Percentiles rank a stretch among this genome's conserved stretches.
These are phyloP conservation scores for Endotrypanum monterogeii DNA, from an alignment of 208 protist genomes.

Conservation along the genomic window DNA sequence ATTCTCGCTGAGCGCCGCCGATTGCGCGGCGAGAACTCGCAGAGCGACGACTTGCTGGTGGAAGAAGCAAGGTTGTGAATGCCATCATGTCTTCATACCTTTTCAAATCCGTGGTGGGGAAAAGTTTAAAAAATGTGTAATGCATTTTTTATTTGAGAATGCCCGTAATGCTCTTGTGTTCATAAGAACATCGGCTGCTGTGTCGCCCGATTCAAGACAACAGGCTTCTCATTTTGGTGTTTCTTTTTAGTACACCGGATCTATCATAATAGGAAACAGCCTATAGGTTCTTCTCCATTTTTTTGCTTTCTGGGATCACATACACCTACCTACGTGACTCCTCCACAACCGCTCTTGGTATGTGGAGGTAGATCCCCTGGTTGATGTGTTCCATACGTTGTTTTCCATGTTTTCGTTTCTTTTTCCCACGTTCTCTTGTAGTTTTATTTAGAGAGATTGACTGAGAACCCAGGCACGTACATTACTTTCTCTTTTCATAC, in stretches of 20 bases:
- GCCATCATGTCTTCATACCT: not conserved
- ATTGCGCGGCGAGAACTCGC: conserved; percentile 27
- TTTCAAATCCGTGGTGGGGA: not conserved
- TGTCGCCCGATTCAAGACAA: not conserved
- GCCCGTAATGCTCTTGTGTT: not conserved
- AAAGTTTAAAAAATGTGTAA: not conserved
- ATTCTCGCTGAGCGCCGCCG: conserved; percentile 47
- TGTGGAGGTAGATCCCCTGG: not conserved
- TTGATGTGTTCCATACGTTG: not conserved
- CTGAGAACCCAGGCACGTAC: not conserved
- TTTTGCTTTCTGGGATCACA: not conserved
- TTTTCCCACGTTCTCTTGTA: not conserved
- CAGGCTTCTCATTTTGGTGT: not conserved
- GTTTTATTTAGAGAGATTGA: not conserved
- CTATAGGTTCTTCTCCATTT: not conserved
- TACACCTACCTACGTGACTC: not conserved
- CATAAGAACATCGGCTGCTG: conserved; percentile 1
- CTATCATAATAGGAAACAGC: not conserved
- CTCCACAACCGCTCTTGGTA: not conserved
- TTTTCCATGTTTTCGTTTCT: not conserved
- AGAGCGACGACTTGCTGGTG: not conserved
- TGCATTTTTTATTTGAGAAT: not conserved
- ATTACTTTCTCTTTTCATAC: not conserved
- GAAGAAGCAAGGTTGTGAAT: not conserved
- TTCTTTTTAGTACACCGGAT: not conserved